These are phyloP conservation scores for Pseudocercospora fuligena DNA, from an alignment of 2,329 filamentous ascomycete genomes.

Conservation along the genomic window DNA sequence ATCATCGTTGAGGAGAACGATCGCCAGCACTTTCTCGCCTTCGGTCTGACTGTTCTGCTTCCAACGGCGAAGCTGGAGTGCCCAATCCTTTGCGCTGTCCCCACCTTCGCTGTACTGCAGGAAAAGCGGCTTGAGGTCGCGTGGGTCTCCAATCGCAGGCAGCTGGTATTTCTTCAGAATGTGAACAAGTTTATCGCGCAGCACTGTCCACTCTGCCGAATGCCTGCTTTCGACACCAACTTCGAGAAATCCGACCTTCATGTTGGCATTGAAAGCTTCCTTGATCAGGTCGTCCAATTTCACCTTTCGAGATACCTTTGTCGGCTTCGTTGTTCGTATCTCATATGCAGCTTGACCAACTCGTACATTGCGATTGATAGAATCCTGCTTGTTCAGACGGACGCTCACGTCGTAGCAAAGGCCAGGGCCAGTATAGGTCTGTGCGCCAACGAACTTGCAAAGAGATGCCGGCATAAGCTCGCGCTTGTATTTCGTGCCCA, in stretches of 20 bases:
- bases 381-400: neutral
- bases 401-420: neutral
- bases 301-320: neutral
- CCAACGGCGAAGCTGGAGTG: neutral
- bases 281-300: neutral
- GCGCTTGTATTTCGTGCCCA: conserved; percentile 6
- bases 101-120: conserved; percentile 2
- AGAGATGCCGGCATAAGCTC: conserved; percentile 12
- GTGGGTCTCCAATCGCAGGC: neutral
- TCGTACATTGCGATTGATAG: neutral
- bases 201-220: neutral
- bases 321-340: neutral
- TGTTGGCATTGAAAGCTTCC: neutral
- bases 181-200: neutral
- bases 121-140: neutral
- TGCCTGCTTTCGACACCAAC: neutral
- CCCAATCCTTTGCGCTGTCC: neutral
- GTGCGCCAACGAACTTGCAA: conserved; percentile 4
- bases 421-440: neutral
- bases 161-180: neutral
- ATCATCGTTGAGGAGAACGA: conserved; percentile 11
- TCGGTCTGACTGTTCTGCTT: neutral
- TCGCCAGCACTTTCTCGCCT: conserved; percentile 8
- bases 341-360: neutral
- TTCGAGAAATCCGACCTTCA: conserved; percentile 9